Conservation (phyloP, 345 rosid genomes). For the Erucastrum elatum region DNA sequence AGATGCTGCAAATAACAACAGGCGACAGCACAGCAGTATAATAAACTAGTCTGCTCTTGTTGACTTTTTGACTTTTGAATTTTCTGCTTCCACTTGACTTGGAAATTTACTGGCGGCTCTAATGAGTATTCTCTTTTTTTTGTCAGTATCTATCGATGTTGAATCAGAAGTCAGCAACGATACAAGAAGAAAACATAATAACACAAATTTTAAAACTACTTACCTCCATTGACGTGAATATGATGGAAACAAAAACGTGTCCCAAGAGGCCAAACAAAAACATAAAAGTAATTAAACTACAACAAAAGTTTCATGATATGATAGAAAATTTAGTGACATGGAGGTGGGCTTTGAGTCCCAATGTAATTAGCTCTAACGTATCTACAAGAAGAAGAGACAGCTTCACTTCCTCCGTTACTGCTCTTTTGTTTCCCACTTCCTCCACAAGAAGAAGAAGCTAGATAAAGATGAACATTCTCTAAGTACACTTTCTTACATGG, state of each 20-base stretch:
- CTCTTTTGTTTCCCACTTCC: conserved; percentile 14
- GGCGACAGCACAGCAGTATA: background rate
- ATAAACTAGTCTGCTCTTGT: conserved; percentile 16
- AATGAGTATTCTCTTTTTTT: background rate
- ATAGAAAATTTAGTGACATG: conserved; percentile 38
- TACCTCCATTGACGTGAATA: too few relatives aligned
- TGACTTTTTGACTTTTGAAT: conserved; percentile 28
- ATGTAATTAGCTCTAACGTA: conserved; percentile 55
- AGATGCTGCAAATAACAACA: background rate
- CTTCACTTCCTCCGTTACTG: conserved; percentile 33
- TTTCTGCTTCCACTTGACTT: conserved; percentile 2
- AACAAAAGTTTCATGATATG: conserved; percentile 7
- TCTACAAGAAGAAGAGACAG: conserved; percentile 50
- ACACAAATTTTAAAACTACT: too few relatives aligned
- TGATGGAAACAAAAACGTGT: conserved; percentile 8
- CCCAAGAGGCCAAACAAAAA: conserved; percentile 8
- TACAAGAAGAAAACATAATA: background rate
- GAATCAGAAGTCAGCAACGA: conserved; percentile 1
- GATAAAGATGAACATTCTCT: conserved; percentile 53
- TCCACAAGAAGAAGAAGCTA: conserved; percentile 27
- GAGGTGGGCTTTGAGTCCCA: conserved; percentile 63
- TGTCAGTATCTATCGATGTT: background rate
- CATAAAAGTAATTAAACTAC: background rate
- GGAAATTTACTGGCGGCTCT: background rate
- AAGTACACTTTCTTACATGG: conserved; percentile 55